Conservation (phyloP, 192 early-diverging fungal species). For the Phycomyces blakesleeanus region DNA sequence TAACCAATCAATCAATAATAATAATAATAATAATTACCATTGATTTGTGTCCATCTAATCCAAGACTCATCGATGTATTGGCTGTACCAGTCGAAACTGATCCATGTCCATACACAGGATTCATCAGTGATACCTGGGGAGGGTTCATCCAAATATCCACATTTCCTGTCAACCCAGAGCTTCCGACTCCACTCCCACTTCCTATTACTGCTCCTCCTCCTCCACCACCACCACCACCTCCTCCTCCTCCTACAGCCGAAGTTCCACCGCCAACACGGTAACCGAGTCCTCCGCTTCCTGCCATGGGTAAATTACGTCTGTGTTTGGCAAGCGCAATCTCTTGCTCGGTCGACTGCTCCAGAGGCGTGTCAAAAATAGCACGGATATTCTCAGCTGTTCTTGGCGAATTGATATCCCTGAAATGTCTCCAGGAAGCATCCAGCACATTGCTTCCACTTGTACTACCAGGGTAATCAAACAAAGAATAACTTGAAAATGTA, state of each 20-base stretch:
- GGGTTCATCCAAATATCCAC: slow-evolving; percentile 17
- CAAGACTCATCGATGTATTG: background rate
- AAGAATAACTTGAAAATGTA: slow-evolving; percentile 10
- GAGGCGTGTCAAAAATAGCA: slow-evolving; percentile 13
- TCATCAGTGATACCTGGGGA: slow-evolving; percentile 1
- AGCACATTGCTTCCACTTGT: background rate
- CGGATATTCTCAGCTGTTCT: slow-evolving; percentile 14
- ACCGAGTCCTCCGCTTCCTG: no score
- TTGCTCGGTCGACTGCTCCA: no score
- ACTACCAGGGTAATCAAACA: slow-evolving; percentile 22
- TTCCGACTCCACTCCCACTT: no score
- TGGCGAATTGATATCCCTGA: slow-evolving; percentile 17
- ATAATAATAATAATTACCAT: slow-evolving; percentile 15
- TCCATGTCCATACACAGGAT: slow-evolving; percentile 3
- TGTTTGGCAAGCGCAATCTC: no score
- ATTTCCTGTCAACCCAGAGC: background rate
- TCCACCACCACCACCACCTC: no score
- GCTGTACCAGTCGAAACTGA: slow-evolving; percentile 3
- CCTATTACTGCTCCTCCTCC: no score
- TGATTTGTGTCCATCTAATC: slow-evolving; percentile 1
- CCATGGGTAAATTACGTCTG: no score
- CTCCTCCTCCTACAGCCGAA: no score
- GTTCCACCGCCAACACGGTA: no score
- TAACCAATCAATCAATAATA: no score
- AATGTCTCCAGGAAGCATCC: slow-evolving; percentile 14